Conservation (phyloP, 2,329 filamentous ascomycete genomes). For the Diaporthe nobilis region DNA sequence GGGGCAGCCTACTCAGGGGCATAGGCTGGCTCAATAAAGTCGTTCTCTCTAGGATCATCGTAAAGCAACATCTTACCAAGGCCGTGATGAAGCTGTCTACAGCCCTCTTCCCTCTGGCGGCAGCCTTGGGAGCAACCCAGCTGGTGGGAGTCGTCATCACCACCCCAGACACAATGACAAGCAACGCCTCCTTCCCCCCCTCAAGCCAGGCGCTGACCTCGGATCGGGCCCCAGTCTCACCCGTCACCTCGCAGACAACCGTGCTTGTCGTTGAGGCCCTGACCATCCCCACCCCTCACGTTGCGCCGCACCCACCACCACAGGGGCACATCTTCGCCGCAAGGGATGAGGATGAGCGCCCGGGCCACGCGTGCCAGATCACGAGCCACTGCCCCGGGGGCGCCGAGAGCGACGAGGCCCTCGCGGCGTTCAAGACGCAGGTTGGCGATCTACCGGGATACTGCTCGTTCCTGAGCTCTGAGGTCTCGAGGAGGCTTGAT, state of each 20-base stretch:
- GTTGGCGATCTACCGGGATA: not conserved
- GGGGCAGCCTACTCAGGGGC: not conserved
- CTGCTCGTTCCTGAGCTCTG: not conserved
- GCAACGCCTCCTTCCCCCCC: not conserved
- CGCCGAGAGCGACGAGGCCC: not conserved
- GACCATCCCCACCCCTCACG: not conserved
- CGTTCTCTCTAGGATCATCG: too few relatives aligned
- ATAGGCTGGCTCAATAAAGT: too few relatives aligned
- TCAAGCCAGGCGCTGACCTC: not conserved
- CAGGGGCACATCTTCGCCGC: not conserved
- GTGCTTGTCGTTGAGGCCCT: not conserved
- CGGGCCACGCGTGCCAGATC: slow-evolving; percentile 9
- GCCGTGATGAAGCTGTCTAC: not conserved
- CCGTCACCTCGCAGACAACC: not conserved
- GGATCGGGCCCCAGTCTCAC: not conserved
- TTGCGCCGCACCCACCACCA: not conserved
- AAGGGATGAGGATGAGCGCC: not conserved
- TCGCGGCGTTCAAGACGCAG: slow-evolving; percentile 1
- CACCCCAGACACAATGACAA: not conserved
- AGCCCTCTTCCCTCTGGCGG: not conserved
- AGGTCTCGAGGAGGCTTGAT: not conserved
- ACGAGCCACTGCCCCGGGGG: slow-evolving; percentile 16
- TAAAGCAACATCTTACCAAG: not conserved
- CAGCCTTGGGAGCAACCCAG: not conserved
- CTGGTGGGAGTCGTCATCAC: not conserved